Percentiles rank a stretch among this genome's conserved stretches.
Evolutionary conservation across 306 rosid species (phyloP).

Genomic region (Acacia crassicarpa): DNA sequence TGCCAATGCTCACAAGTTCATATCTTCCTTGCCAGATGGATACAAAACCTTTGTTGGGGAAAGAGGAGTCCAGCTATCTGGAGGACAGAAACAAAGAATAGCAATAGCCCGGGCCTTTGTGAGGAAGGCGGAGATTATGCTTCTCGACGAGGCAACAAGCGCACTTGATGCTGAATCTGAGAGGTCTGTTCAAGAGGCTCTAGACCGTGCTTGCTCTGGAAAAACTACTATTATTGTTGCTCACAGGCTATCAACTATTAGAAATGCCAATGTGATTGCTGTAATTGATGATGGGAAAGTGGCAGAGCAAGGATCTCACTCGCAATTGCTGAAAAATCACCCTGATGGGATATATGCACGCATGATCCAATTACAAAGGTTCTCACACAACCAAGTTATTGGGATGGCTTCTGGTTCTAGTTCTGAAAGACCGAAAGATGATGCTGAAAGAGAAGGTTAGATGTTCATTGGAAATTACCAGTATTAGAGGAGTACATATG

Average conservation of each 20-base stretch:
- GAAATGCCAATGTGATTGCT: slow-evolving; percentile 78
- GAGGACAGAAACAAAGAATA: slow-evolving; percentile 90
- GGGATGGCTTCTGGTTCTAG: slow-evolving; percentile 80
- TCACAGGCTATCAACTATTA: slow-evolving; percentile 77
- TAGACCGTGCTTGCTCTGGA: slow-evolving; percentile 77
- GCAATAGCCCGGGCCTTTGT: slow-evolving; percentile 86
- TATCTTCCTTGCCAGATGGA: slow-evolving; percentile 79
- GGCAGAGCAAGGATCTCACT: slow-evolving; percentile 91
- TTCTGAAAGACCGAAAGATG: slow-evolving; percentile 70
- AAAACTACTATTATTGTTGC: slow-evolving; percentile 88
- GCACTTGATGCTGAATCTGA: slow-evolving; percentile 94
- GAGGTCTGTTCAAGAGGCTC: slow-evolving; percentile 86
- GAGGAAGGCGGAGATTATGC: slow-evolving; percentile 78
- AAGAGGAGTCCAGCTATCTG: slow-evolving; percentile 84
- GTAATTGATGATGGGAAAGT: slow-evolving; percentile 94
- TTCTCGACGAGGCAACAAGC: slow-evolving; percentile 94
- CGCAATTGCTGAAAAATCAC: slow-evolving; percentile 75
- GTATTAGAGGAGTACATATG: slow-evolving; percentile 46
- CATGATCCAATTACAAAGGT: slow-evolving; percentile 87
- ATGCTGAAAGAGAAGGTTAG: slow-evolving; percentile 62
- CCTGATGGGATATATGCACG: slow-evolving; percentile 87
- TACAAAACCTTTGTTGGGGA: slow-evolving; percentile 84
- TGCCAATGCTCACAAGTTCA: slow-evolving; percentile 85
- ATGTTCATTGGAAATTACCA: slow-evolving; percentile 15
- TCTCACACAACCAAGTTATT: slow-evolving; percentile 63